These are phyloP conservation scores for Fusarium graminum DNA, from an alignment of 2,329 filamentous ascomycete genomes.

Conservation along the genomic window DNA sequence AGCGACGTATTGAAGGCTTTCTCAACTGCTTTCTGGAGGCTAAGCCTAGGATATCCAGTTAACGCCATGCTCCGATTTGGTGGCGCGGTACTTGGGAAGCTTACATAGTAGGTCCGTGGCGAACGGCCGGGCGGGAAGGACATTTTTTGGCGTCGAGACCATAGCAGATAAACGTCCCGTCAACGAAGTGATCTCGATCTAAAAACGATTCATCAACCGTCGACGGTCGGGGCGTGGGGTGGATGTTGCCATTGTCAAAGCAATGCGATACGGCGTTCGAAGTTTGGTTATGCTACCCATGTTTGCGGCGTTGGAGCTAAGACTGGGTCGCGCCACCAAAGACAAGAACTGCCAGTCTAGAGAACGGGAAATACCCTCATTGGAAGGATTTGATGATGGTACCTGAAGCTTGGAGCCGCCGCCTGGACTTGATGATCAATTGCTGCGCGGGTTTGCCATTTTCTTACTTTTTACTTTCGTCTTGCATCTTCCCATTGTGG, in stretches of 20 bases:
- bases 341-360: conserved; percentile 38
- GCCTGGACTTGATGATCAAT: conserved; percentile 43
- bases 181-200: conserved; percentile 16
- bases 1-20: conserved; percentile 1
- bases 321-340: conserved; percentile 37
- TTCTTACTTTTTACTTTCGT: conserved; percentile 8
- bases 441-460: conserved; percentile 20
- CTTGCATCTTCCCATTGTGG: not conserved
- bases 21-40: conserved; percentile 1
- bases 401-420: conserved; percentile 46
- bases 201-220: not conserved
- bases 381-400: conserved; percentile 39
- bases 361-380: conserved; percentile 42
- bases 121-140: conserved; percentile 28
- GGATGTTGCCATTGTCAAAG: conserved; percentile 5
- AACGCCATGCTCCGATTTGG: conserved; percentile 37
- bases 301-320: conserved; percentile 18
- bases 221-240: conserved; percentile 1
- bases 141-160: conserved; percentile 23
- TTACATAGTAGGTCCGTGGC: conserved; percentile 13
- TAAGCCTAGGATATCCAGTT: conserved; percentile 21
- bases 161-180: conserved; percentile 16
- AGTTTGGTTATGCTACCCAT: conserved; percentile 33
- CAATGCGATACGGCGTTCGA: conserved; percentile 15
- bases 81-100: conserved; percentile 5